Conservation (phyloP, 495 filamentous ascomycete species). For the Chaetomidium leptoderma region DNA sequence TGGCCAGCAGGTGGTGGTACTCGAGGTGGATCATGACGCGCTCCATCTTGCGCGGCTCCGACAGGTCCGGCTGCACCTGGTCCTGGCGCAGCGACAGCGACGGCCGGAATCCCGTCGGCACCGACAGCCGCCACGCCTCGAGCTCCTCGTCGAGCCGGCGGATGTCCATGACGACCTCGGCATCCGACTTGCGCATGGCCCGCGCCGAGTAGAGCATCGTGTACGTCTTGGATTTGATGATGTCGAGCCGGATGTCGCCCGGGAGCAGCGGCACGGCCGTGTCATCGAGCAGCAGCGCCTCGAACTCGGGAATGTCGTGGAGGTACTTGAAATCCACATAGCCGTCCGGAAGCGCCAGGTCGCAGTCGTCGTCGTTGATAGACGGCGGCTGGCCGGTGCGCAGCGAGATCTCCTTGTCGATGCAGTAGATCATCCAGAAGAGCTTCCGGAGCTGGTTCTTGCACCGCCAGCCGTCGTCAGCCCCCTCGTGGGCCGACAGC, state of each 20-base stretch:
- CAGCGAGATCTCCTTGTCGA: slow-evolving; percentile 50
- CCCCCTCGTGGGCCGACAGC: slow-evolving; percentile 8
- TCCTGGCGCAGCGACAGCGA: slow-evolving; percentile 41
- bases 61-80: not conserved
- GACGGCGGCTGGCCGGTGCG: slow-evolving; percentile 51
- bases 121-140: slow-evolving; percentile 47
- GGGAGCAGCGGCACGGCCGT: slow-evolving; percentile 42
- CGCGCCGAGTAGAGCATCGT: slow-evolving; percentile 46
- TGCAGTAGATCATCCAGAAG: slow-evolving; percentile 52
- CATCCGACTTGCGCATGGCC: slow-evolving; percentile 47
- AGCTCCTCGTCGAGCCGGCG: slow-evolving; percentile 51
- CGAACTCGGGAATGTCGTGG: slow-evolving; percentile 18
- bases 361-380: slow-evolving; percentile 51
- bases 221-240: slow-evolving; percentile 50
- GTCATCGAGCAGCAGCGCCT: slow-evolving; percentile 17
- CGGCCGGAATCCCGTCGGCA: slow-evolving; percentile 43
- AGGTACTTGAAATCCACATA: slow-evolving; percentile 39
- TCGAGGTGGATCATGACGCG: slow-evolving; percentile 45
- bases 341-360: slow-evolving; percentile 46
- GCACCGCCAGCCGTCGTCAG: not conserved
- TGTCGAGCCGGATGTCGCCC: slow-evolving; percentile 46
- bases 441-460: slow-evolving; percentile 42
- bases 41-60: not conserved
- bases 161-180: slow-evolving; percentile 50
- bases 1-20: slow-evolving; percentile 50